A percentile compares a stretch with the other conserved stretches of the same genome.
Evolutionary conservation across 2,329 filamentous ascomycete genomes (phyloP).

Genomic region (Trichoderma koningiopsis): DNA sequence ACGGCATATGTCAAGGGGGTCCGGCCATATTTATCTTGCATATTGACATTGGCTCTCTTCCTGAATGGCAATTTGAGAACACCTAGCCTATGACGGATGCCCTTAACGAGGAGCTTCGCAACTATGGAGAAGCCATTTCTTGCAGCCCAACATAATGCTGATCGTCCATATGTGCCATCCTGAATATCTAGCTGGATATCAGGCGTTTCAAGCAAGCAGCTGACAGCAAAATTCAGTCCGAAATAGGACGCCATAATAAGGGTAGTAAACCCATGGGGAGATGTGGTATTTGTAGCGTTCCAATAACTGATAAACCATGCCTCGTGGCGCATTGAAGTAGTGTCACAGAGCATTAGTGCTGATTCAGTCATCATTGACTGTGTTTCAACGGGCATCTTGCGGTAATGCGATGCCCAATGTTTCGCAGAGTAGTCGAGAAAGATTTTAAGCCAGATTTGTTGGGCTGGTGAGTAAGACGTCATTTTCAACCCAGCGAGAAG

Average conservation of each 20-base stretch:
- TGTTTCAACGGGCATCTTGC: not conserved
- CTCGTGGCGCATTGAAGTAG: not conserved
- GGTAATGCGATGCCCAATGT: conserved; percentile 27
- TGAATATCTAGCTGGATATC: not conserved
- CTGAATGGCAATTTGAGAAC: not conserved
- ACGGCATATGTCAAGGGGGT: not conserved
- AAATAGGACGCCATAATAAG: conserved; percentile 21
- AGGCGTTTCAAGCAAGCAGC: not conserved
- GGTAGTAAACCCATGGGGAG: not conserved
- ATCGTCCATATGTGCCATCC: not conserved
- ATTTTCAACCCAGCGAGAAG: conserved; percentile 25
- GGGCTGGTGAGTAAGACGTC: not conserved
- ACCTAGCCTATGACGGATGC: too few species aligned
- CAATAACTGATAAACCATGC: conserved; percentile 2
- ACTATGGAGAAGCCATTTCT: not conserved
- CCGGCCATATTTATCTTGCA: not conserved
- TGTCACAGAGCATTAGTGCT: not conserved
- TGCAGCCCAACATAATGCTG: conserved; percentile 13
- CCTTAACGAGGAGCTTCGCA: not conserved
- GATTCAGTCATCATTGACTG: not conserved
- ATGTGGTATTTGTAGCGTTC: not conserved
- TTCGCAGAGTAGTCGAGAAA: conserved; percentile 28
- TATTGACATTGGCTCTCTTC: not conserved
- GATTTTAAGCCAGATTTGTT: not conserved
- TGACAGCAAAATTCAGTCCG: not conserved